Evolutionary conservation across 345 rosid genomes (phyloP).

Genomic region (Syzygium oleosum): DNA sequence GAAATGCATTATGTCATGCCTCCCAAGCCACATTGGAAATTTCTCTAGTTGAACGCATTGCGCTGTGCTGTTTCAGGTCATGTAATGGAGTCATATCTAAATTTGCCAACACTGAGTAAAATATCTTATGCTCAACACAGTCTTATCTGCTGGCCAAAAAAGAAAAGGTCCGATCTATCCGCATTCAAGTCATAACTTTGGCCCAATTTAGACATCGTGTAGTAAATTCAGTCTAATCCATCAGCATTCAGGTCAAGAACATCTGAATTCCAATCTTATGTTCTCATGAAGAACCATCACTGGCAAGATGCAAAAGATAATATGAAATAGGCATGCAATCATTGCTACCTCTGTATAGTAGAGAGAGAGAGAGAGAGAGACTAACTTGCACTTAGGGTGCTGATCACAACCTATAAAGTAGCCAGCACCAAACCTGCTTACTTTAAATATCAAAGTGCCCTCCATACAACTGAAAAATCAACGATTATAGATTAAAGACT

Average conservation of each 20-base stretch:
- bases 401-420: constrained; percentile 90
- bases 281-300: neutral
- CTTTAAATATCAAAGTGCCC: constrained; percentile 82
- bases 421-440: constrained; percentile 76
- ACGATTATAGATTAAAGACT: neutral
- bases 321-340: neutral
- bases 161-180: neutral
- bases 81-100: neutral
- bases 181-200: neutral
- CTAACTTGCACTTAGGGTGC: constrained; percentile 96
- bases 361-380: neutral
- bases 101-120: neutral
- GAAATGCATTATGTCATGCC: neutral
- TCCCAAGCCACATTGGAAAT: neutral
- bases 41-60: neutral
- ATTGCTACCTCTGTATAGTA: neutral
- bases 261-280: neutral
- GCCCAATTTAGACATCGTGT: neutral
- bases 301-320: neutral
- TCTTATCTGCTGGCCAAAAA: neutral
- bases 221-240: neutral
- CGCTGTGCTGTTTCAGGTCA: neutral
- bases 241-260: neutral
- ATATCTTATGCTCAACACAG: neutral
- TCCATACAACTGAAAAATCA: constrained; percentile 69